Conservation (phyloP, 2,329 filamentous ascomycete species). For the Colletotrichum sp. region DNA sequence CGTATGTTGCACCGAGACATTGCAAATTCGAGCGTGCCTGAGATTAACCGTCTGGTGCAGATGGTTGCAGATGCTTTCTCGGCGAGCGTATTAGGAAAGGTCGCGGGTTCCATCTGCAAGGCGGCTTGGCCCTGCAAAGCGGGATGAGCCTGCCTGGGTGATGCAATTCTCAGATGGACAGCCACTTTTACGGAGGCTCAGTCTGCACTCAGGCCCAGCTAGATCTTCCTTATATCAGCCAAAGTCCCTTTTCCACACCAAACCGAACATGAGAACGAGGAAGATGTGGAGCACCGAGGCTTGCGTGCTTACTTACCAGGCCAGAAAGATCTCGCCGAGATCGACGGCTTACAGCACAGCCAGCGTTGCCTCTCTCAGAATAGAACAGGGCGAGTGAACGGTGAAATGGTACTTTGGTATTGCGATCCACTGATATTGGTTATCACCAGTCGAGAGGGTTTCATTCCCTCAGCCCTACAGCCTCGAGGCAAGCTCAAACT, state of each 20-base stretch:
- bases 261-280: background rate
- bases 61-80: background rate
- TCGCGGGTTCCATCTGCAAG: background rate
- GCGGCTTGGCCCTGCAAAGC: background rate
- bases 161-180: background rate
- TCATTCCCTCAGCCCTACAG: background rate
- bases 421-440: background rate
- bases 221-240: background rate
- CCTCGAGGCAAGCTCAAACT: background rate
- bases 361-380: background rate
- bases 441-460: background rate
- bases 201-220: accelerated
- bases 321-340: background rate
- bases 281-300: background rate
- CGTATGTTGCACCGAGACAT: background rate
- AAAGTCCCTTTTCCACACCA: background rate
- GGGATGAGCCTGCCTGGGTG: background rate
- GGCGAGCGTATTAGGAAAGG: background rate
- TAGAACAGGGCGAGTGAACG: background rate
- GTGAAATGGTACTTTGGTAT: background rate
- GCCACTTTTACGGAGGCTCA: background rate
- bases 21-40: background rate
- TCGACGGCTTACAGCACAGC: background rate
- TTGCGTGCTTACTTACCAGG: background rate
- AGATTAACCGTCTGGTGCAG: background rate